A percentile compares a stretch with the other conserved stretches of the same genome.
Evolutionary conservation across 352 stramenopile species (phyloP).

Genomic region (Phytopythium delawarense): DNA sequence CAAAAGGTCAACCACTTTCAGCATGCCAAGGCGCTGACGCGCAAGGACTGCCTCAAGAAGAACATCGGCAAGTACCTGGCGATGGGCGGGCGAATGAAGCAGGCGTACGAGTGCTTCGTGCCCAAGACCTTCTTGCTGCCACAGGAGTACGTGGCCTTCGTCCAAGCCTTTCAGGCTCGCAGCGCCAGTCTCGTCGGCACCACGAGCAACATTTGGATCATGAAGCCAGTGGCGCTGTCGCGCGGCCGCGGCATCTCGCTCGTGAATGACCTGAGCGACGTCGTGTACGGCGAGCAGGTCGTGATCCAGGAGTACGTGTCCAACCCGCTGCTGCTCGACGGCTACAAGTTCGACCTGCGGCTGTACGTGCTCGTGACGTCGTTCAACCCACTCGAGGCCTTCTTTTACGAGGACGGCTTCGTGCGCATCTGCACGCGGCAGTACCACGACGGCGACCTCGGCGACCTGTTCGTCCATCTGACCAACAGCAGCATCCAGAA

Average conservation of each 20-base stretch:
- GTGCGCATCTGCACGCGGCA: slow-evolving; percentile 84
- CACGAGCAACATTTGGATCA: slow-evolving; percentile 91
- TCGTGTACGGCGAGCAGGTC: slow-evolving; percentile 87
- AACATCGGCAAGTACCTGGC: slow-evolving; percentile 65
- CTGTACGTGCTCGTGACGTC: slow-evolving; percentile 94
- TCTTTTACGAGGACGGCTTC: slow-evolving; percentile 93
- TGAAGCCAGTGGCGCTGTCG: slow-evolving; percentile 91
- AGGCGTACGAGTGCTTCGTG: slow-evolving; percentile 84
- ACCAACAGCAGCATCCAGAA: slow-evolving; percentile 96
- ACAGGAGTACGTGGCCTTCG: slow-evolving; percentile 90
- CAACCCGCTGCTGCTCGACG: slow-evolving; percentile 83
- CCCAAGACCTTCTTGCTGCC: slow-evolving; percentile 92
- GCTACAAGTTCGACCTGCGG: slow-evolving; percentile 91
- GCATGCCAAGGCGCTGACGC: slow-evolving; percentile 84
- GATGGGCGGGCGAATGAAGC: slow-evolving; percentile 41
- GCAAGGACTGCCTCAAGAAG: slow-evolving; percentile 94
- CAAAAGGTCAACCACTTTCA: slow-evolving; percentile 96
- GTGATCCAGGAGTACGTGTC: slow-evolving; percentile 91
- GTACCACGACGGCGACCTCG: slow-evolving; percentile 73
- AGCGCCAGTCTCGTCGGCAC: slow-evolving; percentile 14
- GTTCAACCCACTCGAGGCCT: slow-evolving; percentile 91
- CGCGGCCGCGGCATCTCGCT: slow-evolving; percentile 92
- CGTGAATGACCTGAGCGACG: slow-evolving; percentile 80
- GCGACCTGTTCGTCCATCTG: slow-evolving; percentile 90
- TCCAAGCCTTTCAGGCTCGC: slow-evolving; percentile 77